phyloP scores from a whole-genome alignment of 129 eudicot species.

The Flaveria trinervia region DNA sequence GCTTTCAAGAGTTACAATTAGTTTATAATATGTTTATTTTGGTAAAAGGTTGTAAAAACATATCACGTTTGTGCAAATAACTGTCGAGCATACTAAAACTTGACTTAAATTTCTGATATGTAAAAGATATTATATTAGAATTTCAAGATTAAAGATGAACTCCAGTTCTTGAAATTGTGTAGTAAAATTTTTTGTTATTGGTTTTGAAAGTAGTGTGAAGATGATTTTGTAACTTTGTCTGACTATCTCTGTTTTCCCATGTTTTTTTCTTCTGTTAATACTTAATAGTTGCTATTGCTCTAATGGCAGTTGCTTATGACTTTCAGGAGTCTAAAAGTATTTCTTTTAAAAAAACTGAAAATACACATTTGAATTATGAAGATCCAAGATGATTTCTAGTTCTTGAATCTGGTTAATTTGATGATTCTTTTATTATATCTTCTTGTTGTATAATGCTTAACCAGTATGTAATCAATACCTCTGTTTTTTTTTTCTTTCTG shows the following conservation, averaged over 20 bases:
- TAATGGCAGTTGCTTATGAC: constrained; percentile 13
- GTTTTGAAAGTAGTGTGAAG: constrained; percentile 11
- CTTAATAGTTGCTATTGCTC: not conserved
- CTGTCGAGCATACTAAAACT: not conserved
- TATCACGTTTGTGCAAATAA: not conserved
- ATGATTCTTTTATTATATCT: not conserved
- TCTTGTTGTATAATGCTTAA: not conserved
- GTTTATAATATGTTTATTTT: not conserved
- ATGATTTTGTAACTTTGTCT: not conserved
- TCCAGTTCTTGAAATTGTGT: not conserved
- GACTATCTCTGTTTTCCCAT: not conserved
- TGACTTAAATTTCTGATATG: not conserved
- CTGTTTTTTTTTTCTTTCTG: not conserved
- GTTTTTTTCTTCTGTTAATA: not conserved
- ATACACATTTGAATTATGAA: not conserved
- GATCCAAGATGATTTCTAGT: constrained; percentile 8
- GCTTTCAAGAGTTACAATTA: not conserved
- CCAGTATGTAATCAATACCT: not conserved
- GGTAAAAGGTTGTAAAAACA: not conserved
- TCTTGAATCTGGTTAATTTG: not conserved
- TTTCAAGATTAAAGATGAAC: not conserved
- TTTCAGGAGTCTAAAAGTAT: constrained; percentile 15
- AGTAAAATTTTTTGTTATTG: not conserved
- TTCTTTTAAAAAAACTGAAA: not conserved
- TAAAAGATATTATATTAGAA: not conserved